Evolutionary conservation across 768 basidiomycete species (phyloP).

Genomic region (Amanita pseudoporphyria): DNA sequence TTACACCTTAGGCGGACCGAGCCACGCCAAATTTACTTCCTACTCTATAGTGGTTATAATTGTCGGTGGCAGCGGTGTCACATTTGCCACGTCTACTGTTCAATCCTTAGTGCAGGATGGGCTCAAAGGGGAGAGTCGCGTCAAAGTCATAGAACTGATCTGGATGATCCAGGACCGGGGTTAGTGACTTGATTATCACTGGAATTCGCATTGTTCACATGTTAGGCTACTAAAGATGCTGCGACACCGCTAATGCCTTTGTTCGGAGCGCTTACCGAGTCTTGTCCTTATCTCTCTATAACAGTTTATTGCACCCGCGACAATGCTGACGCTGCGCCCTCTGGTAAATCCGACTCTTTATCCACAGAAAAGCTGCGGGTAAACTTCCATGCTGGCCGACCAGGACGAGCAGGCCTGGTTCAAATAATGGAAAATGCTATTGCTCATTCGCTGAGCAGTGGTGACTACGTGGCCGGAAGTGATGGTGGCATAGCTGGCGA

Average conservation of each 20-base stretch:
- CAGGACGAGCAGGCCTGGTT: constrained; percentile 5
- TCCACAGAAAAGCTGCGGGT: neutral
- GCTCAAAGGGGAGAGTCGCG: constrained; percentile 23
- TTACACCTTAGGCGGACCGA: constrained; percentile 25
- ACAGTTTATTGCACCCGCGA: neutral
- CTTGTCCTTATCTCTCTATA: neutral
- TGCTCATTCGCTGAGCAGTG: neutral
- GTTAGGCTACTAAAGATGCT: neutral
- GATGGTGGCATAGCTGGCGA: neutral
- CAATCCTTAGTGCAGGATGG: constrained; percentile 37
- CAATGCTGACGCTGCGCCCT: too few relatives aligned
- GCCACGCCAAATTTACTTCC: constrained; percentile 34
- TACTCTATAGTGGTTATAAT: constrained; percentile 45
- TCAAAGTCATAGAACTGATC: constrained; percentile 36
- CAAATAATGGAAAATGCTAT: neutral
- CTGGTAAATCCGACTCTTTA: too few relatives aligned
- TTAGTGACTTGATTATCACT: constrained; percentile 2
- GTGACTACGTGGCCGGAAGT: too few relatives aligned
- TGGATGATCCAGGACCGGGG: constrained; percentile 35
- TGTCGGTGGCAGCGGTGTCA: constrained; percentile 51
- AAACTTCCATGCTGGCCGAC: neutral
- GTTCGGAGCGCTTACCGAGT: neutral
- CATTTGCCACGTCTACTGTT: constrained; percentile 37
- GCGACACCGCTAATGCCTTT: neutral
- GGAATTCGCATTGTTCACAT: too few relatives aligned